Percentiles rank a stretch among this genome's conserved stretches.
phyloP scores from a whole-genome alignment of 129 eudicot genomes.

The Chrysanthemum lavandulifolium region DNA sequence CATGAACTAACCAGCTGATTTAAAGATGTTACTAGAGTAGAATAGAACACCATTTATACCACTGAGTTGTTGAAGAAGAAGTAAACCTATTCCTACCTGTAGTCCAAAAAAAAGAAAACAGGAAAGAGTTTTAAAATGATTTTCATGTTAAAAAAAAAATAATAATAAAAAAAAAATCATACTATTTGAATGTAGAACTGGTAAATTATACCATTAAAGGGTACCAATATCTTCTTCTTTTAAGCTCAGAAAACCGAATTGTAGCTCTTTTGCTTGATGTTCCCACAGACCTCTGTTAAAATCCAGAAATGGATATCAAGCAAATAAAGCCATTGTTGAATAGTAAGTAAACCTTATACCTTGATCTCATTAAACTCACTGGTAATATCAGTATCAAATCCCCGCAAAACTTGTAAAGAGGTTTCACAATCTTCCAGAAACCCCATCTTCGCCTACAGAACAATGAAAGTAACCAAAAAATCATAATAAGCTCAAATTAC shows the following conservation, averaged over 20 bases:
- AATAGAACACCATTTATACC: slow-evolving; percentile 83
- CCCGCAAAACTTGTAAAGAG: slow-evolving; percentile 83
- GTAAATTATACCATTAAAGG: slow-evolving; percentile 68
- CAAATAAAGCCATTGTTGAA: neutral
- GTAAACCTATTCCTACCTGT: slow-evolving; percentile 82
- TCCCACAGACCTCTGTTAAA: slow-evolving; percentile 65
- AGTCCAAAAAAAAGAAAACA: slow-evolving; percentile 4
- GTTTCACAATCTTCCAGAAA: slow-evolving; percentile 71
- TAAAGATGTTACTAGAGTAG: slow-evolving; percentile 74
- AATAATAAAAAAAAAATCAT: neutral
- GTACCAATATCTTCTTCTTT: slow-evolving; percentile 65
- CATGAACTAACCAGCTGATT: slow-evolving; percentile 64
- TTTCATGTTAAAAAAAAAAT: too few species aligned
- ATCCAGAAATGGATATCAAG: slow-evolving; percentile 13
- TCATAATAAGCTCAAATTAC: too few species aligned
- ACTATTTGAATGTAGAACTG: neutral
- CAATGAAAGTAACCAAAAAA: neutral
- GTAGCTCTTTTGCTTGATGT: slow-evolving; percentile 60
- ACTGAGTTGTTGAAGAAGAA: slow-evolving; percentile 79
- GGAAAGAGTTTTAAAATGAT: neutral
- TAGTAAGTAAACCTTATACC: slow-evolving; percentile 34
- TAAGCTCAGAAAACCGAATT: slow-evolving; percentile 60
- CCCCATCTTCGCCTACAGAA: slow-evolving; percentile 78
- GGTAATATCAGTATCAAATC: slow-evolving; percentile 73
- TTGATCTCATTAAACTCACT: slow-evolving; percentile 69